Percentiles rank a stretch among this genome's conserved stretches.
Evolutionary conservation across 345 rosid genomes (phyloP).

Genomic region (Geranium brycei): DNA sequence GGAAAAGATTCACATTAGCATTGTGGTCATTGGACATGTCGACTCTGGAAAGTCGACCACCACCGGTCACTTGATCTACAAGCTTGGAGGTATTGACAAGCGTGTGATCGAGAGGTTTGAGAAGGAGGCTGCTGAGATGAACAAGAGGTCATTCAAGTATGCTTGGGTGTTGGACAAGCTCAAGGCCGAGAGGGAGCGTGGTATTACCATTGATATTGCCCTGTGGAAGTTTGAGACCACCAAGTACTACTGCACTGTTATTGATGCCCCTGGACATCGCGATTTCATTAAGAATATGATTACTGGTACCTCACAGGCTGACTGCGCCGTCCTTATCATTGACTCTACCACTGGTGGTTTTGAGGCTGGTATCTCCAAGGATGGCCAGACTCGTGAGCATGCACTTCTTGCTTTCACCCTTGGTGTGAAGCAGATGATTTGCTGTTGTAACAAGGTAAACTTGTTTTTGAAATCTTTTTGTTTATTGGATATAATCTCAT

Average conservation of each 20-base stretch:
- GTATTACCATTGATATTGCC: constrained; percentile 66
- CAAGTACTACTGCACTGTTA: constrained; percentile 63
- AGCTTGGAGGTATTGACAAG: constrained; percentile 76
- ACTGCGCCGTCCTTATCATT: constrained; percentile 63
- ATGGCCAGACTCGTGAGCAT: constrained; percentile 76
- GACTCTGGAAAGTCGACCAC: constrained; percentile 65
- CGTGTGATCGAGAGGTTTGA: constrained; percentile 73
- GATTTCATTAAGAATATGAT: constrained; percentile 82
- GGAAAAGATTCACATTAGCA: constrained; percentile 17
- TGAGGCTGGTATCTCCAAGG: constrained; percentile 78
- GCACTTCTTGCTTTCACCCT: constrained; percentile 59
- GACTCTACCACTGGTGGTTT: constrained; percentile 83
- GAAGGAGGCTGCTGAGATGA: constrained; percentile 79
- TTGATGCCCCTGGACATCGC: constrained; percentile 70
- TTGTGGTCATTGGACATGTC: constrained; percentile 20
- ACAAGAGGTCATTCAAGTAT: constrained; percentile 67
- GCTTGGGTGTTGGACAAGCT: constrained; percentile 80
- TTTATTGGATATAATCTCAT: too few relatives aligned
- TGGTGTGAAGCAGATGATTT: constrained; percentile 66
- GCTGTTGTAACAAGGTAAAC: constrained; percentile 61
- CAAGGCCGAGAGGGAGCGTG: constrained; percentile 76
- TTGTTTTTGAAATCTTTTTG: too few relatives aligned
- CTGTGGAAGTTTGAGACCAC: constrained; percentile 67
- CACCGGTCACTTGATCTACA: constrained; percentile 66
- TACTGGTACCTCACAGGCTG: constrained; percentile 71